Conservation (phyloP, 2,329 filamentous ascomycete genomes). For the Penicillium italicum region DNA sequence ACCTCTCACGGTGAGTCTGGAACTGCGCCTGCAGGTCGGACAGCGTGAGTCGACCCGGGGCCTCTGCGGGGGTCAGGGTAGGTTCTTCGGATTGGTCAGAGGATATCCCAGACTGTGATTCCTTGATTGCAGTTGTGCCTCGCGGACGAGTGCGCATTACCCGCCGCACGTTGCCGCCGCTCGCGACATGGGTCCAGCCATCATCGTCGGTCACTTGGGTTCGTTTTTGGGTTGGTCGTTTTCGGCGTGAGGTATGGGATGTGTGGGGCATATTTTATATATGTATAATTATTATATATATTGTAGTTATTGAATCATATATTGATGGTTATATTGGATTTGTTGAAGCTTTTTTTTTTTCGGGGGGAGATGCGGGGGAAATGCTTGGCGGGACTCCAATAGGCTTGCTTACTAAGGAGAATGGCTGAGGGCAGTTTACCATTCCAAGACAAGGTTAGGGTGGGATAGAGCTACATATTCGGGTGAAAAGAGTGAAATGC, state of each 20-base stretch:
- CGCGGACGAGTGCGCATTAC: slow-evolving; percentile 15
- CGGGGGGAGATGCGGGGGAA: slow-evolving; percentile 9
- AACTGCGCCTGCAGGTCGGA: slow-evolving; percentile 33
- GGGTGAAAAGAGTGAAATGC: background rate
- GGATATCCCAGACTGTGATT: background rate
- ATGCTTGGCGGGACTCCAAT: slow-evolving; percentile 4
- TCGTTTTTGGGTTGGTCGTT: slow-evolving; percentile 31
- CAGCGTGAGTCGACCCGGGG: slow-evolving; percentile 33
- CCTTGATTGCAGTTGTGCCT: background rate
- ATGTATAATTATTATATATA: background rate
- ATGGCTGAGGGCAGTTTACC: background rate
- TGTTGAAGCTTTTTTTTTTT: slow-evolving; percentile 8
- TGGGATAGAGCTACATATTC: background rate
- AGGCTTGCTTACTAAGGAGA: background rate
- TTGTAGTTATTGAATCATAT: background rate
- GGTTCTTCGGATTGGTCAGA: slow-evolving; percentile 2
- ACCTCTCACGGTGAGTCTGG: slow-evolving; percentile 25
- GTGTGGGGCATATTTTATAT: slow-evolving; percentile 34
- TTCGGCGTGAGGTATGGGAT: slow-evolving; percentile 30
- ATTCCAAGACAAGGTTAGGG: background rate
- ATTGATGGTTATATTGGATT: background rate
- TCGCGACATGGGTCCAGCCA: slow-evolving; percentile 46
- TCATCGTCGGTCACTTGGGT: slow-evolving; percentile 38
- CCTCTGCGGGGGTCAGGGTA: slow-evolving; percentile 35
- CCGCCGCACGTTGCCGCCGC: slow-evolving; percentile 28